Base-by-base conservation (phyloP, 495 filamentous ascomycete genomes). In the Aeminium ludgeri region DNA sequence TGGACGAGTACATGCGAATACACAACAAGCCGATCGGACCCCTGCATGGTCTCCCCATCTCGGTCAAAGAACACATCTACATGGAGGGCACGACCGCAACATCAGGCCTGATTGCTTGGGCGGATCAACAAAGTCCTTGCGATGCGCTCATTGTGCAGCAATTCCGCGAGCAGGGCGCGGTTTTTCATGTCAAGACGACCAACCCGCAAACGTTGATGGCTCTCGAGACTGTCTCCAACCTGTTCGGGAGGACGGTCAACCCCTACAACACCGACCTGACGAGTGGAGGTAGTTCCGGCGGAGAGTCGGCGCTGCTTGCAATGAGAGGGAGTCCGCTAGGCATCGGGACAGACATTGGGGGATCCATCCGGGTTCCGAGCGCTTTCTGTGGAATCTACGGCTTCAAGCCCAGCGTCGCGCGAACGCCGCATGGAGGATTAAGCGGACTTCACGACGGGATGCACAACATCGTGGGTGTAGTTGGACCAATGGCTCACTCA, bases 211-310 rank as follows among this genome's bases (percentile, higher is more conserved):
- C 46, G 8, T 13, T 40, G 17, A 44, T 50, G 37, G 30, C 40
- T 34, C 36, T 32, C 12, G 56, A 59, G 13, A 43, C 48, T 18
- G 37, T 41, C 15, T 82, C 79, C 55, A 78, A 81, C 49, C 55
- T 83, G 20, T 73, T 80, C 41, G 77, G 78, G 6, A 61, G 70
- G 4, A 74, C 70, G 0, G 56, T 75, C 11, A 83, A 86, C 54
- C 78, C 79, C 0, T 52, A 63, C 30, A 78, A 80, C 50, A 65
- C 45, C 19, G 46, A 47, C 16, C 62, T 76, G 0, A 71, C 77
- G 31, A 68, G 72, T 20, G 78, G 78, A 1, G 78, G 78, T 8
- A 72, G 66, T 31, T 69, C 66, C 0, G 74, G 74, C 0, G 72
- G 72, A 29, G 72, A 76, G 48, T 70, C 64, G 12, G 70, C 66